Base-by-base conservation (phyloP, 1,139 yeast species). In the Insectozyma bohioensis region DNA sequence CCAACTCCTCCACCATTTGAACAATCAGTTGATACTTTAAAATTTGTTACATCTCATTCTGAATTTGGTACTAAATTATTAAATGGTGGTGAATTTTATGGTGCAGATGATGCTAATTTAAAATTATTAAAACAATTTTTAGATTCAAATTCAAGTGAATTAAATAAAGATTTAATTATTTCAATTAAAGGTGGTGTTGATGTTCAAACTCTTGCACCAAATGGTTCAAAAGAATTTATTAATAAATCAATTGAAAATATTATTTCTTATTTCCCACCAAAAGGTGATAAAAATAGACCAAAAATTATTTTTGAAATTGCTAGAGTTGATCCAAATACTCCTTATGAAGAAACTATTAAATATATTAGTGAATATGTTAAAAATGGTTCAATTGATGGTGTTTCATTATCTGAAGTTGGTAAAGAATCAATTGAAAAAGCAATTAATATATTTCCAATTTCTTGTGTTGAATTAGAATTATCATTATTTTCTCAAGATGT, bases 1-100 rank as follows among this genome's bases (percentile, higher is more conserved):
- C 68, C 76, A 2, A 46, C 42, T 2, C 72, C 72, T n/a, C 53
- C 56, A 12, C 67, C 79, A 16, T 54, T 61, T 18, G 75, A 67
- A 24, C 60, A 67, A 35, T 67, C 80, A 1, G 56, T 77, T 37
- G 67, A 67, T 24, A 52, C 69, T 11, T 58, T 79, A 51, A 65
- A 67, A 39, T 61, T 59, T 26, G 77, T 77, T 8, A 53, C 72
- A n/a, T 39, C 51, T 9, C 47, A 53, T 26, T 39, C 44, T 6
- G 66, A 71, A 20, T 61, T 67, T 25, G 79, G 78, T 20, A 72
- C 72, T 36, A 74, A 72, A 19, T 70, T 82, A 39, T 62, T 85
- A 61, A 86, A 86, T 50, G 77, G 77, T 19, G 95, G 94, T 36
- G 92, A 82, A 47, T 85, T 86, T 51, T 87, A 87, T 50, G 94